phyloP scores from a whole-genome alignment of 352 stramenopile genomes.

The Globisporangium spinosum region DNA sequence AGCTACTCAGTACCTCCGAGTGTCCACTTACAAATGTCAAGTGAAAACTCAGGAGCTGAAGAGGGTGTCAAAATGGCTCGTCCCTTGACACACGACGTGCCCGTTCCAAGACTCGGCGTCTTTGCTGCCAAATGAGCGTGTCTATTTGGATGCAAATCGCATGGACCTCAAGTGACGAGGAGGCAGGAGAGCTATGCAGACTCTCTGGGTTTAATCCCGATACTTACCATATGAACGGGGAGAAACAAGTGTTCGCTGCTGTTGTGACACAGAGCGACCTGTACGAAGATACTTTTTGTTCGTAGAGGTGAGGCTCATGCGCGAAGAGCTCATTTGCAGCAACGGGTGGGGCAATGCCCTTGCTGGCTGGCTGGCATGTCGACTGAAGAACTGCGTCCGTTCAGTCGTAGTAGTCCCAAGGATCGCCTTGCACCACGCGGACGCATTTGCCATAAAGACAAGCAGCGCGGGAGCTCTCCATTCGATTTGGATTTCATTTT shows the following conservation, averaged over 20 bases:
- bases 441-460: no score
- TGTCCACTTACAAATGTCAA: neutral
- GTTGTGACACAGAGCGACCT: no score
- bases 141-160: neutral
- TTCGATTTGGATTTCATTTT: neutral
- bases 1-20: neutral
- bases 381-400: no score
- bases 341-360: no score
- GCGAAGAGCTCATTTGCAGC: no score
- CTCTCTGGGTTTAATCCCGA: neutral
- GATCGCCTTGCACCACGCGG: no score
- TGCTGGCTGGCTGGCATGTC: no score
- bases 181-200: neutral
- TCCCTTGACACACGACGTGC: neutral
- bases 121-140: neutral
- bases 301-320: no score
- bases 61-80: neutral
- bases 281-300: no score
- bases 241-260: no score
- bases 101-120: neutral
- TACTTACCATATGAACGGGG: neutral
- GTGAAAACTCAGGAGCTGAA: neutral
- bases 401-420: no score
- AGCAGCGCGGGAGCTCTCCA: no score
- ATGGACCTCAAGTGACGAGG: neutral